Percentiles rank a stretch among this genome's conserved stretches.
These are phyloP conservation scores for Flaveria ramosissima DNA, from an alignment of 129 eudicot species.

Conservation along the genomic window DNA sequence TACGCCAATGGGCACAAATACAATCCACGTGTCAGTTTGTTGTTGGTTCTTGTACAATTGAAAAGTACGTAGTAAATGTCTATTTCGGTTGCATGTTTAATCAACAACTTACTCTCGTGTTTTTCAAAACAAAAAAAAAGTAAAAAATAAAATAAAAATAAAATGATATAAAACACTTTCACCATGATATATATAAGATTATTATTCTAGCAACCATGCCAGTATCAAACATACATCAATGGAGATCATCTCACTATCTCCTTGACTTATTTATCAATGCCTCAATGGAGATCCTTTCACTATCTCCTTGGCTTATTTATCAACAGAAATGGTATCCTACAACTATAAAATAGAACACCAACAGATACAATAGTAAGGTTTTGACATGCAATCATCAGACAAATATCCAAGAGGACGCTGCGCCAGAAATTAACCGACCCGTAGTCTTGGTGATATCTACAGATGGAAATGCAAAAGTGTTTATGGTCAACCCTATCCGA, in stretches of 20 bases:
- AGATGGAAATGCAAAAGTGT: constrained; percentile 20
- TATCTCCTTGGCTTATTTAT: constrained; percentile 28
- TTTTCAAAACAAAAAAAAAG: too few relatives aligned
- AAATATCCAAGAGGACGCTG: constrained; percentile 21
- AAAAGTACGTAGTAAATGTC: too few relatives aligned
- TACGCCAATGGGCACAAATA: too few relatives aligned
- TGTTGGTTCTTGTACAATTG: too few relatives aligned
- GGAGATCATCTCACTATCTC: constrained; percentile 20
- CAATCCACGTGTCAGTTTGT: not conserved
- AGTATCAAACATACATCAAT: constrained; percentile 10
- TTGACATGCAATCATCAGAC: constrained; percentile 8
- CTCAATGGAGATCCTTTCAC: constrained; percentile 14
- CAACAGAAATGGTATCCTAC: constrained; percentile 13
- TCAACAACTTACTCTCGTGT: too few relatives aligned
- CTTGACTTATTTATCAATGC: constrained; percentile 28
- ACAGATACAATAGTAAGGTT: constrained; percentile 17
- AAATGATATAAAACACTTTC: not conserved
- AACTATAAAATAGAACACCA: constrained; percentile 24
- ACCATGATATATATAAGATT: not conserved
- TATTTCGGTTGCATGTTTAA: too few relatives aligned
- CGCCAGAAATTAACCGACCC: not conserved
- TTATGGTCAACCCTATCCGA: too few relatives aligned
- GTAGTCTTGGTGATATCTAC: constrained; percentile 18
- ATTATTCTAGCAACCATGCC: not conserved
- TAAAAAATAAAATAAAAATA: too few relatives aligned